Conservation (phyloP, 495 filamentous ascomycete genomes). For the Penicillium turbatum region DNA sequence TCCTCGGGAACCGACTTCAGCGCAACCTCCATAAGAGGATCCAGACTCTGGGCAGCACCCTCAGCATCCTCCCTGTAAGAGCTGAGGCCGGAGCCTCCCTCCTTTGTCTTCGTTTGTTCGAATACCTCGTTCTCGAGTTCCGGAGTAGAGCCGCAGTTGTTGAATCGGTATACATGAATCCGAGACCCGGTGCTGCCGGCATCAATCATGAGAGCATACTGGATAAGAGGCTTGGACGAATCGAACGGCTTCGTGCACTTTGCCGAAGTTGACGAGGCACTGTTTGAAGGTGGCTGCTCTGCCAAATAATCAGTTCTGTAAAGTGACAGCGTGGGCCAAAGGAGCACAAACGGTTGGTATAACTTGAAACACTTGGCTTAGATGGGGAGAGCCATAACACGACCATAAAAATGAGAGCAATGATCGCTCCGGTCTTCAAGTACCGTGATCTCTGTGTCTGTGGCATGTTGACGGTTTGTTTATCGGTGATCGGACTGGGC, state of each 20-base stretch:
- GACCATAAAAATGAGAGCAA: constrained; percentile 68
- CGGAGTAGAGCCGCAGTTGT: constrained; percentile 94
- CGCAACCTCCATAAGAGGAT: constrained; percentile 80
- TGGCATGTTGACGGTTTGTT: constrained; percentile 49
- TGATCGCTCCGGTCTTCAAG: constrained; percentile 75
- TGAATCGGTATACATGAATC: constrained; percentile 98
- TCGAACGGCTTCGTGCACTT: constrained; percentile 80
- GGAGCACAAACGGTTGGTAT: constrained; percentile 38
- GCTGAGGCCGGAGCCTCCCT: constrained; percentile 77
- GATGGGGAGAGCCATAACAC: constrained; percentile 71
- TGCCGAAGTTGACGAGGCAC: constrained; percentile 32
- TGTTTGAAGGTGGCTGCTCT: constrained; percentile 28
- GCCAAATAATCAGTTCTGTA: constrained; percentile 7
- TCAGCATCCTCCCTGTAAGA: constrained; percentile 80
- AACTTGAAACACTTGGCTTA: constrained; percentile 31
- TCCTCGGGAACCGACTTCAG: constrained; percentile 78
- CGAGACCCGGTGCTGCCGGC: constrained; percentile 96
- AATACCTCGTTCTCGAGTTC: constrained; percentile 91
- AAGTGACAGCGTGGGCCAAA: background rate
- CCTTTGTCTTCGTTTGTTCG: constrained; percentile 76
- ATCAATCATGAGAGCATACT: constrained; percentile 98
- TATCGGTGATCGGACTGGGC: constrained; percentile 13
- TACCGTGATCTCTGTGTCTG: constrained; percentile 72
- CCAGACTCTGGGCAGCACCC: constrained; percentile 83
- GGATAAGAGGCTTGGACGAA: constrained; percentile 83